A percentile compares a stretch with the other conserved stretches of the same genome.
Conservation (phyloP, 345 rosid species). For the Eucalyptus melliodora region DNA sequence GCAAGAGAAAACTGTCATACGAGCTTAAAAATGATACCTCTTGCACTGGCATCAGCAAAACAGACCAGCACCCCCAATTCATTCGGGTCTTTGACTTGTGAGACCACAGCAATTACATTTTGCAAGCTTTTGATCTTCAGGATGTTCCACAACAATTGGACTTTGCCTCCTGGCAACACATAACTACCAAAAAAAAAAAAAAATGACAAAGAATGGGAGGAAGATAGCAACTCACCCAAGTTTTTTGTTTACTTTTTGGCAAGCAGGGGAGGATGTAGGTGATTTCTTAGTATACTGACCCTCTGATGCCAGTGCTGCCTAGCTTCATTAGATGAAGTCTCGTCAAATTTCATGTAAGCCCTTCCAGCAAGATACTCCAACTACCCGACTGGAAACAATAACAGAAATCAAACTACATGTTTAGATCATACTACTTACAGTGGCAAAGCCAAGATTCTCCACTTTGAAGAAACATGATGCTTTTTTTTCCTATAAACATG, state of each 20-base stretch:
- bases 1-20: neutral
- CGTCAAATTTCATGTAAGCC: neutral
- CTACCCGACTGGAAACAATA: neutral
- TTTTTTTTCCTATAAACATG: neutral
- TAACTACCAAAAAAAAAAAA: neutral
- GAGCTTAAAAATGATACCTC: neutral
- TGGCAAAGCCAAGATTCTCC: neutral
- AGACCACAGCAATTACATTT: slow-evolving; percentile 87
- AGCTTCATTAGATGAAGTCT: neutral
- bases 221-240: neutral
- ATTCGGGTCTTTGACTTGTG: slow-evolving; percentile 67
- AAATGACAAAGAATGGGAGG: neutral
- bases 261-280: neutral
- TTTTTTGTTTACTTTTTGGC: neutral
- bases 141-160: slow-evolving; percentile 63
- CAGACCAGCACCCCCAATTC: neutral
- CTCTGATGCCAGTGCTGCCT: neutral
- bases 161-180: neutral
- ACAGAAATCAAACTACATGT: neutral
- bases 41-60: neutral
- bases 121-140: slow-evolving; percentile 88
- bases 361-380: neutral
- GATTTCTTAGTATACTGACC: neutral
- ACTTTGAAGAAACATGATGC: neutral
- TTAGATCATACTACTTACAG: neutral